Evolutionary conservation across 495 filamentous ascomycete genomes (phyloP), one percentile per base, ranked within the genome.

Genomic region (Astrothelium macrocarpum): DNA sequence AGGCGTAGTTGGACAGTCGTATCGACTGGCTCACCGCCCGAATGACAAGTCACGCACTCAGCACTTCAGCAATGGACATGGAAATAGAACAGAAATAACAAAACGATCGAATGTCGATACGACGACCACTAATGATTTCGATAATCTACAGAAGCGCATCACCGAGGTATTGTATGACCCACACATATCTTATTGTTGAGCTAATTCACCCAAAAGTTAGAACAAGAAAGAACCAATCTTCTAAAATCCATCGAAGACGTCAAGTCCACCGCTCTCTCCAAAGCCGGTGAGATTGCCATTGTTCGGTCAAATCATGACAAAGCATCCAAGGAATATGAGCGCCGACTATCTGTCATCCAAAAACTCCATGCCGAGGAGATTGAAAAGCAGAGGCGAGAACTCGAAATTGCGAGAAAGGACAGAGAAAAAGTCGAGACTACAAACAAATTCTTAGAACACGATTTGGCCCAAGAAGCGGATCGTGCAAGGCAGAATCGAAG

Each of bases 211-310:
- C 4, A 26, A 25, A 68, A 87, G 83, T 75, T 86, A 46, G 76
- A 82, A 67, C 77, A 72, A 61, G 81, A 87, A 68, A 77, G 76
- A 60, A 76, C 80, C 28, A 72, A 71, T 18, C 74, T 85, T 25
- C 72, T 77, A 61, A 72, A 77, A 58, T 75, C 80, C 26, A 67
- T 84, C 31, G 69, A 79, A 36, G 73, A 75, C 14, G 84, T 83
- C 12, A 83, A 78, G 69, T 71, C 73, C 18, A 72, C 73, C 43
- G 75, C 78, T 0, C 75, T 79, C 64, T 77, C 80, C 16, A 88
- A 86, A 71, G 70, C 78, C 12, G 87, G 87, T 1, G 87, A 90
- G 73, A 85, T 85, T 31, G 77, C 85, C 25, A 88, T 88, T 12
- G 79, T 89, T 32, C 84, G 87, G 7, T 80, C 82, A 4, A 87